Evolutionary conservation across 768 basidiomycete species (phyloP), one percentile per base, ranked within the genome.

Genomic region (Phlegmacium glaucopus): DNA sequence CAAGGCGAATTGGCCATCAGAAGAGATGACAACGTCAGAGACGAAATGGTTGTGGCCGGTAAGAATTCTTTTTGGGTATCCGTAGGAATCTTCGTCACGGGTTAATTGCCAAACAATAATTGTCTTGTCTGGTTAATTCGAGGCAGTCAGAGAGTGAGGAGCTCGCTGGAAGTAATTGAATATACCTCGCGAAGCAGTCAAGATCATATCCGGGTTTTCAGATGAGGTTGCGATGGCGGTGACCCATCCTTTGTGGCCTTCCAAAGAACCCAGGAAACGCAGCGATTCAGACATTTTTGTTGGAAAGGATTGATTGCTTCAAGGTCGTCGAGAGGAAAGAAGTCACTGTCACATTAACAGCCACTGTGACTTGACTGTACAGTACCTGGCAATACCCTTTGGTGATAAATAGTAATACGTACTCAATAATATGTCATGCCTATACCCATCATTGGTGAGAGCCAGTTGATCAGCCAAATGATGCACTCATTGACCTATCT

Each of bases 21-120:
- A 96, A 50, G 95, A 97, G 69, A 97, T 94, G 61, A 96, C 95
- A 60, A 98, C 90, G 66, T 97, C 94, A 34, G 94, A 97, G 50
- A 97, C 94, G 67, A 97, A 97, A 79, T 96, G 95, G 76, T 97
- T 98, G 80, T 99, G 96, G 53, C 96, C 95, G 67, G 92, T 88
- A 51, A 99, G 87, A 63, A 97, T 90, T 66, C 88, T 86, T 78
- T 98, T 98, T 52, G 96, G 95, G 77, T 85, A 94, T 47, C 96
- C 96, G 68, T 94, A 96, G 41, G 82, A 72, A 56, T 87, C 84
- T 56, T 94, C 88, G 51, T 90, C 88, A 56, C 96, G 90, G 59
- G 95, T 96, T 66, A 99, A 78, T 69, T 93, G 89, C 96, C 96
- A 99, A 66, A 97, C 94, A 67, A 99, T 97, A 78, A 97, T 91